Percentiles rank a stretch among this genome's conserved stretches.
Conservation (phyloP, 371 early-diverging fungal genomes). For the Zychaea mexicana region DNA sequence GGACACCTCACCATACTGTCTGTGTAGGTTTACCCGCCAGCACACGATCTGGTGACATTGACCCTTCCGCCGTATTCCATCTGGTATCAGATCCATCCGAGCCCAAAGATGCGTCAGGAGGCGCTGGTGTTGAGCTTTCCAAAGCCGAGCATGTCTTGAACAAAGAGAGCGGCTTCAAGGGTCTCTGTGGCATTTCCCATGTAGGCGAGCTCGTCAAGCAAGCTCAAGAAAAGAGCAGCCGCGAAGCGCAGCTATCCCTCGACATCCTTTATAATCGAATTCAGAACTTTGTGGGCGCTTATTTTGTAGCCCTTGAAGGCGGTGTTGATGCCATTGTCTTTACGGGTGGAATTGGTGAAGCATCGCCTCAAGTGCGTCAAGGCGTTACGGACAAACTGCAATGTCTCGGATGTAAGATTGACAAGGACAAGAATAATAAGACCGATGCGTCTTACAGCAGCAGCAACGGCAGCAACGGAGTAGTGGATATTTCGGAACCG, state of each 20-base stretch:
- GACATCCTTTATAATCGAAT: constrained; percentile 39
- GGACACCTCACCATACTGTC: too few relatives aligned
- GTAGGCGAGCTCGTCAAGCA: constrained; percentile 28
- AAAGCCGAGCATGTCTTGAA: constrained; percentile 43
- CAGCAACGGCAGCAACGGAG: constrained; percentile 11
- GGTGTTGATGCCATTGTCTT: constrained; percentile 36
- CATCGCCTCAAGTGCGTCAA: constrained; percentile 23
- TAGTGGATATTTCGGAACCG: constrained; percentile 19
- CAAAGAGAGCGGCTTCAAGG: constrained; percentile 34
- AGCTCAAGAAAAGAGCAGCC: not conserved
- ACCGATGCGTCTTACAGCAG: too few relatives aligned
- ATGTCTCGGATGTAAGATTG: constrained; percentile 25
- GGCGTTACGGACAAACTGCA: constrained; percentile 19
- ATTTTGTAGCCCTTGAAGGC: constrained; percentile 29
- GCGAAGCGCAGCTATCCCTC: constrained; percentile 28
- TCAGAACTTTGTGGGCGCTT: constrained; percentile 40
- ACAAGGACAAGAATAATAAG: constrained; percentile 28
- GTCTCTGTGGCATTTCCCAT: constrained; percentile 35
- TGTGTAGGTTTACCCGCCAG: constrained; percentile 21
- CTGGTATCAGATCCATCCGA: too few relatives aligned
- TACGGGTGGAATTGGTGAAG: constrained; percentile 47
- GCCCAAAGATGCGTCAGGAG: too few relatives aligned
- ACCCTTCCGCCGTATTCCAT: constrained; percentile 41
- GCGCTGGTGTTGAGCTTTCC: constrained; percentile 17
- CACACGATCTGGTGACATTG: constrained; percentile 32